Evolutionary conservation across 2,329 filamentous ascomycete species (phyloP).

Genomic region (Aspergillus tubingensis): DNA sequence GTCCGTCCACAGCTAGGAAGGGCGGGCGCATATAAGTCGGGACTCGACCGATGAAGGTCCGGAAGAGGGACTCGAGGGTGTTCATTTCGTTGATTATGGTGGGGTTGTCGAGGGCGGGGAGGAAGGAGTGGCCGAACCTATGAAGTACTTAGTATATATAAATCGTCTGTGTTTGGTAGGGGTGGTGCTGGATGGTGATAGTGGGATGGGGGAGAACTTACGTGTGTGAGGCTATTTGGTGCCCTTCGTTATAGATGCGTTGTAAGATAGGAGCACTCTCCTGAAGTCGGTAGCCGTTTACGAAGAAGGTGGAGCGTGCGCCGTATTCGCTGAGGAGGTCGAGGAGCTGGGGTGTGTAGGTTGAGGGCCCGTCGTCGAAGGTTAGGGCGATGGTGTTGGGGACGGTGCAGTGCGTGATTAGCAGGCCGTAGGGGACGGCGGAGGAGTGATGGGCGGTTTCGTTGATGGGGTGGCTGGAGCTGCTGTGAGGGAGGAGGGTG

Average conservation of each 20-base stretch:
- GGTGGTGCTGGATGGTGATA: background rate
- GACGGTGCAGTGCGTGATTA: conserved; percentile 43
- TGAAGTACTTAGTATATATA: background rate
- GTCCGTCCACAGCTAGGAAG: conserved; percentile 40
- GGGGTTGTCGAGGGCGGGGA: conserved; percentile 36
- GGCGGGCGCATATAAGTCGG: conserved; percentile 54
- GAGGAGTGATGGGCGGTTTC: background rate
- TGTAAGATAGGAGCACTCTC: conserved; percentile 30
- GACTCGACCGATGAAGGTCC: conserved; percentile 44
- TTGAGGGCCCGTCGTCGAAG: conserved; percentile 65
- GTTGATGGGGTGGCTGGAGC: background rate
- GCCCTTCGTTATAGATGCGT: conserved; percentile 41
- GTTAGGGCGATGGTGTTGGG: conserved; percentile 63
- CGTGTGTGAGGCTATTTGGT: conserved; percentile 52
- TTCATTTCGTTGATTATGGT: conserved; percentile 44
- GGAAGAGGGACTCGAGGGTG: conserved; percentile 43
- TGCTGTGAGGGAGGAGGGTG: background rate
- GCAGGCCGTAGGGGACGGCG: conserved; percentile 42
- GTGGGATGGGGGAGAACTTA: conserved; percentile 20
- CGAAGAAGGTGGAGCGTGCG: conserved; percentile 66
- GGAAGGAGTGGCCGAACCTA: conserved; percentile 44
- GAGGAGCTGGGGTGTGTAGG: conserved; percentile 62
- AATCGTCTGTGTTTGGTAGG: no score
- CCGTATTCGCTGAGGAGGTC: conserved; percentile 58
- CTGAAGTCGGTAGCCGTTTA: conserved; percentile 47